Percentiles rank a stretch among this genome's conserved stretches.
These are phyloP conservation scores for Sporothrix schenckii DNA, from an alignment of 2,329 filamentous ascomycete species.

Conservation along the genomic window DNA sequence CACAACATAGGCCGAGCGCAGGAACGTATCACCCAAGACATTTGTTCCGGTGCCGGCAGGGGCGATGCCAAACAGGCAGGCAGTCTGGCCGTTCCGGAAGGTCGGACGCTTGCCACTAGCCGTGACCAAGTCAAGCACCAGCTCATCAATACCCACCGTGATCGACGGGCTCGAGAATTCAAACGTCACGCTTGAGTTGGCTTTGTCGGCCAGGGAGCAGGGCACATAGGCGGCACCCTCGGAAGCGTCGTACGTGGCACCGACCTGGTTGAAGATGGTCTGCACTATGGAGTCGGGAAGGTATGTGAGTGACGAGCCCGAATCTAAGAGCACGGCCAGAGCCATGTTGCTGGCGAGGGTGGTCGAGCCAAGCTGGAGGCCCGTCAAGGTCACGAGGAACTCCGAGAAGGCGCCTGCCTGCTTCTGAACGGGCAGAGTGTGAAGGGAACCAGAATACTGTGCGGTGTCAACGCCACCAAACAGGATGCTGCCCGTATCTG, in stretches of 20 bases:
- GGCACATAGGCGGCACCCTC: constrained; percentile 64
- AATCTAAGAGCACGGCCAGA: constrained; percentile 69
- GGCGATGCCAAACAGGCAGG: constrained; percentile 70
- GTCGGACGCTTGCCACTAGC: constrained; percentile 52
- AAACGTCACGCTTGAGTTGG: constrained; percentile 53
- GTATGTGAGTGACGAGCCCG: constrained; percentile 68
- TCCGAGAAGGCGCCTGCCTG: constrained; percentile 57
- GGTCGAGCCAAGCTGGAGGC: constrained; percentile 49
- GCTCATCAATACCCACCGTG: constrained; percentile 59
- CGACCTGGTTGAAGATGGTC: constrained; percentile 60
- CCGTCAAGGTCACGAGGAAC: constrained; percentile 71
- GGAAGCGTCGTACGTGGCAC: constrained; percentile 59
- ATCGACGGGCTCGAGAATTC: constrained; percentile 60
- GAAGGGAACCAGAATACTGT: constrained; percentile 64
- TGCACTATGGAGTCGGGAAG: constrained; percentile 61
- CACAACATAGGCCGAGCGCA: constrained; percentile 74
- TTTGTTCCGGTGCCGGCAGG: constrained; percentile 59
- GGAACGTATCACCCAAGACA: constrained; percentile 73
- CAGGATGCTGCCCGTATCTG: constrained; percentile 67
- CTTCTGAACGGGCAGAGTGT: constrained; percentile 68
- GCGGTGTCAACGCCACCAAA: constrained; percentile 74
- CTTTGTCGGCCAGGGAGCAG: constrained; percentile 53
- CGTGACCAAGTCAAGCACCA: constrained; percentile 58
- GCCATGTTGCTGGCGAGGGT: constrained; percentile 54
- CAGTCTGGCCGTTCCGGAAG: constrained; percentile 57